Conservation (phyloP, 164 flowering plant species). For the Nymphaea thermarum region DNA sequence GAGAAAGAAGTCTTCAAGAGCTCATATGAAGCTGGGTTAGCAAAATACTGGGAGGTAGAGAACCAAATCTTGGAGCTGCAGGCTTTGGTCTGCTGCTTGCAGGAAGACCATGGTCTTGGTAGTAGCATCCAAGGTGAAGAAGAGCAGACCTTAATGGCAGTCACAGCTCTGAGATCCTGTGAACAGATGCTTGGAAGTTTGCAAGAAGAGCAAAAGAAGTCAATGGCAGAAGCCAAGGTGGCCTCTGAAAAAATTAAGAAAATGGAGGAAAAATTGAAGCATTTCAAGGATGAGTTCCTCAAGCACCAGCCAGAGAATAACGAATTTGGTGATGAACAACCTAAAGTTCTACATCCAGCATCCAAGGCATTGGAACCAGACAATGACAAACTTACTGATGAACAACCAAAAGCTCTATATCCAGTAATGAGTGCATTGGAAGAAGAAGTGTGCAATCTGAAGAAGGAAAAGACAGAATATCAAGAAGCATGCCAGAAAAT, state of each 20-base stretch:
- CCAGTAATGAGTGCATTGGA: neutral
- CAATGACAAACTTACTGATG: slow-evolving; percentile 4
- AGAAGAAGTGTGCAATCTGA: slow-evolving; percentile 4
- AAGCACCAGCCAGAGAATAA: slow-evolving; percentile 5
- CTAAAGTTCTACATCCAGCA: neutral
- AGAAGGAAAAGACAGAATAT: slow-evolving; percentile 12
- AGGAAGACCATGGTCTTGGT: slow-evolving; percentile 57
- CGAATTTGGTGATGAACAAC: slow-evolving; percentile 6
- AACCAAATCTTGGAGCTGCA: slow-evolving; percentile 48
- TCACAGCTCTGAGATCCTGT: slow-evolving; percentile 56
- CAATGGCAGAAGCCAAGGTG: slow-evolving; percentile 28
- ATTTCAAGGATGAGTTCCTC: slow-evolving; percentile 19
- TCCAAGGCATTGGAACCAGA: neutral
- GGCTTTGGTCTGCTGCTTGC: slow-evolving; percentile 32
- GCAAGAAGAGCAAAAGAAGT: slow-evolving; percentile 40
- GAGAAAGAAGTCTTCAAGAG: slow-evolving; percentile 75
- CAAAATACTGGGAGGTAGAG: slow-evolving; percentile 63
- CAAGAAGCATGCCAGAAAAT: slow-evolving; percentile 18
- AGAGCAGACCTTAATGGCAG: slow-evolving; percentile 60
- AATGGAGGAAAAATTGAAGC: slow-evolving; percentile 32
- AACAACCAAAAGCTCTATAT: neutral
- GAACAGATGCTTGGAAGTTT: slow-evolving; percentile 34
- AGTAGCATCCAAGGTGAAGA: slow-evolving; percentile 57
- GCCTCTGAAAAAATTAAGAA: slow-evolving; percentile 35
- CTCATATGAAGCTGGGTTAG: slow-evolving; percentile 35